These are phyloP conservation scores for Pythium dissimile DNA, from an alignment of 352 stramenopile species.

Conservation along the genomic window DNA sequence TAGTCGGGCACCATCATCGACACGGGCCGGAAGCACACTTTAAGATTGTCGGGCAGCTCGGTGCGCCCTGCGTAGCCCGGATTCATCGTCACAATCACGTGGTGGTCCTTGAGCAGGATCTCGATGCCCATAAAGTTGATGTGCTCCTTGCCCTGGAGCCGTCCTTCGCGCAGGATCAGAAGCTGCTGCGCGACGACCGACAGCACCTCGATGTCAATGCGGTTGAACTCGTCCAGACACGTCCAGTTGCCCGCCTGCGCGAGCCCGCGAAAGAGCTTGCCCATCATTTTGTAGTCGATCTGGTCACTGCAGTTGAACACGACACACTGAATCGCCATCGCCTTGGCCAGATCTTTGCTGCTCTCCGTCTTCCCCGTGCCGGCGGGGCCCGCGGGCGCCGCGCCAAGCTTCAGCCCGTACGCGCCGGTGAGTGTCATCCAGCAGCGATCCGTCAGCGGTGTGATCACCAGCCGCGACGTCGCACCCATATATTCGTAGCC, in stretches of 20 bases:
- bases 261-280: constrained; percentile 93
- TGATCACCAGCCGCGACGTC: constrained; percentile 86
- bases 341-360: constrained; percentile 94
- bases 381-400: constrained; percentile 90
- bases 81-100: constrained; percentile 97
- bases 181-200: constrained; percentile 93
- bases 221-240: constrained; percentile 94
- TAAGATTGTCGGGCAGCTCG: constrained; percentile 92
- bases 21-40: constrained; percentile 89
- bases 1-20: constrained; percentile 94
- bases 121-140: constrained; percentile 97
- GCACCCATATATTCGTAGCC: constrained; percentile 95
- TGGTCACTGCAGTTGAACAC: constrained; percentile 96
- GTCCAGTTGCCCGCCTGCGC: constrained; percentile 89
- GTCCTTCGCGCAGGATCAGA: constrained; percentile 68
- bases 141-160: constrained; percentile 80
- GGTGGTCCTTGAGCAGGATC: constrained; percentile 94
- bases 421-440: constrained; percentile 96
- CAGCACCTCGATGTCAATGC: constrained; percentile 93
- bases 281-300: constrained; percentile 98
- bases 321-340: constrained; percentile 92
- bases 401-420: constrained; percentile 91
- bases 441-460: constrained; percentile 91
- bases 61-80: constrained; percentile 91
- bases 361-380: constrained; percentile 96